These are phyloP conservation scores for Bryum argenteum DNA, from an alignment of 225 moss, liverwort and hornwort species.

Conservation along the genomic window DNA sequence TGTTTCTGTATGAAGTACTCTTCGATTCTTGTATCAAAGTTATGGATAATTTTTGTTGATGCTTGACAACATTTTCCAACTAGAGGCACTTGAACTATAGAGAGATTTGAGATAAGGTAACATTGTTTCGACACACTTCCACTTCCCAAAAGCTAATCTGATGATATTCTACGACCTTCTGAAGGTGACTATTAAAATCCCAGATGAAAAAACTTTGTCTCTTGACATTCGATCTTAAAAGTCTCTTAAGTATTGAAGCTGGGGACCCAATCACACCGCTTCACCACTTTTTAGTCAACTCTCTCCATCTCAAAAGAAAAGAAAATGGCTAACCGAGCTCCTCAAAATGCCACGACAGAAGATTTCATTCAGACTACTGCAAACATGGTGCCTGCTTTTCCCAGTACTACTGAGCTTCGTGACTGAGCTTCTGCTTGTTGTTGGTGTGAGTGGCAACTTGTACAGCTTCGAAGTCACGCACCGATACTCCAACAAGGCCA, in stretches of 20 bases:
- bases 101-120: too few species aligned
- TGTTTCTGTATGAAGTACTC: too few species aligned
- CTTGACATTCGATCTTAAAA: neutral
- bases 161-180: too few species aligned
- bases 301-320: slow-evolving; percentile 7
- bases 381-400: slow-evolving; percentile 30
- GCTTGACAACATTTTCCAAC: too few species aligned
- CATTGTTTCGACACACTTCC: too few species aligned
- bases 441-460: neutral
- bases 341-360: neutral
- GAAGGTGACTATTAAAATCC: slow-evolving; percentile 29
- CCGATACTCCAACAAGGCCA: slow-evolving; percentile 51
- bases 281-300: neutral
- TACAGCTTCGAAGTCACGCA: slow-evolving; percentile 54
- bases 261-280: neutral
- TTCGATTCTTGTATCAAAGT: too few species aligned
- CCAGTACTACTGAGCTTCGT: neutral
- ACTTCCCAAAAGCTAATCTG: too few species aligned
- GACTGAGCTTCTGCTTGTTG: slow-evolving; percentile 1
- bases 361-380: neutral
- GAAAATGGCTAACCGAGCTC: too few species aligned
- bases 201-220: neutral
- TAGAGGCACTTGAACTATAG: too few species aligned
- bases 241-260: too few species aligned
- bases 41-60: too few species aligned